phyloP scores from a whole-genome alignment of 495 filamentous ascomycete genomes.

The Penicillium macrosclerotiorum region DNA sequence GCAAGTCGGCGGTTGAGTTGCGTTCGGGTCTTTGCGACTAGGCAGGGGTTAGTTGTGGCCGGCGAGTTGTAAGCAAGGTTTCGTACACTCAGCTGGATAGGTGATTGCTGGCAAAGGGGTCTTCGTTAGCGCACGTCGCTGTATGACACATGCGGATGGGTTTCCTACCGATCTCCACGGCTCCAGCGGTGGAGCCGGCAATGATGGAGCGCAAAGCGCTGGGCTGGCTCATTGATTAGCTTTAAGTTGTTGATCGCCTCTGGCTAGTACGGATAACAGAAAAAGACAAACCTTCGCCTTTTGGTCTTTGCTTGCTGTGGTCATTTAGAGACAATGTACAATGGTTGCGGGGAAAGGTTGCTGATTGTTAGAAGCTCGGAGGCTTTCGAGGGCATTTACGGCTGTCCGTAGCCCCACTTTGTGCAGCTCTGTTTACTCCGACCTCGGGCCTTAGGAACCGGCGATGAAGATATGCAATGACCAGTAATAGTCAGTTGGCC shows the following conservation, averaged over 20 bases:
- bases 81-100: conserved; percentile 90
- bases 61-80: background rate
- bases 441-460: background rate
- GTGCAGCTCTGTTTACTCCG: conserved; percentile 13
- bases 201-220: conserved; percentile 82
- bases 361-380: no score
- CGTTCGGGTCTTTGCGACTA: conserved; percentile 90
- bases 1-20: conserved; percentile 87
- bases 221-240: conserved; percentile 49
- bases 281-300: conserved; percentile 41
- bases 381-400: conserved; percentile 16
- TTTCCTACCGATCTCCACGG: conserved; percentile 81
- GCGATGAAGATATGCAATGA: no score
- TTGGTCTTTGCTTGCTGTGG: conserved; percentile 38
- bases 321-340: conserved; percentile 35
- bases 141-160: conserved; percentile 4
- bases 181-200: conserved; percentile 86
- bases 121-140: conserved; percentile 12
- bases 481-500: no score
- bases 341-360: conserved; percentile 6
- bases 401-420: conserved; percentile 17
- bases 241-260: background rate
- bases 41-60: conserved; percentile 2
- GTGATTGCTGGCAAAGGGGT: conserved; percentile 67
- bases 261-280: background rate